Evolutionary conservation across 495 filamentous ascomycete species (phyloP), one percentile per base, ranked within the genome.

Genomic region (Trichoderma erinaceum): DNA sequence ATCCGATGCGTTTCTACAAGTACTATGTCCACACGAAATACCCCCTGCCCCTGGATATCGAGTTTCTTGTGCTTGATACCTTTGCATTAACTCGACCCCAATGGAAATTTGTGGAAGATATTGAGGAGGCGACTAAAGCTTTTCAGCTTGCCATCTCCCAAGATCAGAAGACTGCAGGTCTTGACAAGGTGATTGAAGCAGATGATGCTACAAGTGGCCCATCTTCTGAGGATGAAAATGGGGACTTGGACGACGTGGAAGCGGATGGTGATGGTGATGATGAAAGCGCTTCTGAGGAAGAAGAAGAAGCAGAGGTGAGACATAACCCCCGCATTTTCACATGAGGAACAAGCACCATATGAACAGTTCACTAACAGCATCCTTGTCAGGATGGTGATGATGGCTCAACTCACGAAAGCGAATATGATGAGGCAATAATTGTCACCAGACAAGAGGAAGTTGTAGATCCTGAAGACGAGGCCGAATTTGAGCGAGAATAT

Each of bases 11-110:
- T 52, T 66, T 75, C 35, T 38, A 52, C 12, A n/a, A 93, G 86
- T 97, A 97, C 75, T 99, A 99, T 81, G 89, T 97, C 69, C 87
- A 89, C 72, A 91, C 90, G n/a, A 99, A 99, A 77, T 91, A 96
- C 13, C 84, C 90, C 2, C 75, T 97, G 52, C 96, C 95, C 2
- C 97, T 98, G 92, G 95, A 98, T 73, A 89, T 97, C 66, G 95
- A 99, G 70, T 99, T 98, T 78, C 88, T 97, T 52, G 86, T 97
- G 32, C 95, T 97, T 75, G 95, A 99, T 77, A 94, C 91, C 1
- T 97, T 89, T 76, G 85, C 88, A 23, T 77, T 89, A 63, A 89
- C 90, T 18, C 83, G 95, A 70, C 95, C 96, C 16, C 90, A 97
- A 76, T 97, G 93, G 95, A 93, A 93, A 75, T 80, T 98, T 56